Conservation (phyloP, 2,329 filamentous ascomycete genomes). For the Pseudogymnoascus sp. region DNA sequence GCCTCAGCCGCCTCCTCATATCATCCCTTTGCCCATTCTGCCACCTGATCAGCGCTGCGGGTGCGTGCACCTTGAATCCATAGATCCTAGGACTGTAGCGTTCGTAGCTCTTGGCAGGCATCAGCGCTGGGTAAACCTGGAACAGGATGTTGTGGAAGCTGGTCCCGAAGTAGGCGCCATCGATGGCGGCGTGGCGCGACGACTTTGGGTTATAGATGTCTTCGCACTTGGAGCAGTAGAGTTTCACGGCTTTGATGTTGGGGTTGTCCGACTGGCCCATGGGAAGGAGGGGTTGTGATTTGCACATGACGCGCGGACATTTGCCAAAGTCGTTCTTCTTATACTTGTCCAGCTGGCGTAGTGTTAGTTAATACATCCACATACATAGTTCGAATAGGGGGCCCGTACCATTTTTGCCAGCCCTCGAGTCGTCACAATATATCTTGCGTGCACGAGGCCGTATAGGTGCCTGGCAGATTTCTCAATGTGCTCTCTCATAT, state of each 20-base stretch:
- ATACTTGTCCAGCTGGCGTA: conserved; percentile 86
- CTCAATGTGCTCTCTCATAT: conserved; percentile 96
- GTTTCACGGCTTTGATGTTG: conserved; percentile 83
- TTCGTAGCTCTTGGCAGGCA: conserved; percentile 76
- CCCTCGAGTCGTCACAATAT: conserved; percentile 92
- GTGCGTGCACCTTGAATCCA: conserved; percentile 90
- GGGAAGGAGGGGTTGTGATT: conserved; percentile 84
- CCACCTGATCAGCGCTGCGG: conserved; percentile 83
- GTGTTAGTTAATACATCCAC: conserved; percentile 15
- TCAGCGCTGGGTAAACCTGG: conserved; percentile 88
- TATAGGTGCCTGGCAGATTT: conserved; percentile 95
- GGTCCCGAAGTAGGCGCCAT: conserved; percentile 95
- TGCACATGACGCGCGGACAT: conserved; percentile 92
- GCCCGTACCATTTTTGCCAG: conserved; percentile 83
- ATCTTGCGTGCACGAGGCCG: conserved; percentile 89
- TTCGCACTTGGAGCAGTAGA: conserved; percentile 95
- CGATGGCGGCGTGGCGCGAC: conserved; percentile 86
- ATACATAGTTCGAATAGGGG: not conserved
- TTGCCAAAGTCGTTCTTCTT: conserved; percentile 98
- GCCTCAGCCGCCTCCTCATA: conserved; percentile 68
- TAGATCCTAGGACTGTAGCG: conserved; percentile 87
- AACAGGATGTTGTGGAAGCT: conserved; percentile 99
- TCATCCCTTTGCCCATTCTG: conserved; percentile 74
- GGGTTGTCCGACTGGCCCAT: conserved; percentile 90
- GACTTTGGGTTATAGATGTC: conserved; percentile 99